These are phyloP conservation scores for Fraxinus angustifolia DNA, from an alignment of 305 asterid genomes.

Conservation along the genomic window DNA sequence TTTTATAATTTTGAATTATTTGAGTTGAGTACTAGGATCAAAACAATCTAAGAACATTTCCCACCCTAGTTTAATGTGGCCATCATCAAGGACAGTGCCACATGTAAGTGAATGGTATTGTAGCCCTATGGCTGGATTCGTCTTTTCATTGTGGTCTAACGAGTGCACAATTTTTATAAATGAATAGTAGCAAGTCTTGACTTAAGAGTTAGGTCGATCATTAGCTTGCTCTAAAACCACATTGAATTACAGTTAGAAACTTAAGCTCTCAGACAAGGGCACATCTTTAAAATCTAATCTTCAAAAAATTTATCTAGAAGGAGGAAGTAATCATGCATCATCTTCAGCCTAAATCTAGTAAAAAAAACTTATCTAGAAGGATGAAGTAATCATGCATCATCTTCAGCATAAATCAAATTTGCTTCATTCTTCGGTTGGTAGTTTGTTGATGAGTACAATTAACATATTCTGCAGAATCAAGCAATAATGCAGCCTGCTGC, in stretches of 20 bases:
- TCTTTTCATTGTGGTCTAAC: background rate
- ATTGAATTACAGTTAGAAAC: background rate
- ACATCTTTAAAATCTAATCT: background rate
- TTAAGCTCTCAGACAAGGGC: background rate
- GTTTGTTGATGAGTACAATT: background rate
- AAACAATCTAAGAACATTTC: background rate
- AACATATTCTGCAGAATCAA: slow-evolving; percentile 36
- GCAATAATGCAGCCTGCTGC: slow-evolving; percentile 23
- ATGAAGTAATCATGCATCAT: background rate
- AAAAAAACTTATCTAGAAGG: background rate
- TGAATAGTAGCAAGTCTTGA: background rate
- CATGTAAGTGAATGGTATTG: background rate
- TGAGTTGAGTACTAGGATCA: background rate
- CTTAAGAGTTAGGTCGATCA: background rate
- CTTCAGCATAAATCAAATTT: background rate
- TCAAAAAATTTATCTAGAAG: background rate
- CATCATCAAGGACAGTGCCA: background rate
- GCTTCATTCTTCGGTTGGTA: background rate
- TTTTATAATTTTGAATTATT: background rate
- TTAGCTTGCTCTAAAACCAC: background rate
- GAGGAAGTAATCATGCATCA: background rate
- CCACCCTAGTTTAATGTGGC: background rate
- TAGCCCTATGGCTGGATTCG: background rate
- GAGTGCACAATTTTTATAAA: background rate
- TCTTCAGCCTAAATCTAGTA: background rate